Evolutionary conservation across 2,329 filamentous ascomycete species (phyloP), one percentile per base, ranked within the genome.

Genomic region (Monilinia fructicola): DNA sequence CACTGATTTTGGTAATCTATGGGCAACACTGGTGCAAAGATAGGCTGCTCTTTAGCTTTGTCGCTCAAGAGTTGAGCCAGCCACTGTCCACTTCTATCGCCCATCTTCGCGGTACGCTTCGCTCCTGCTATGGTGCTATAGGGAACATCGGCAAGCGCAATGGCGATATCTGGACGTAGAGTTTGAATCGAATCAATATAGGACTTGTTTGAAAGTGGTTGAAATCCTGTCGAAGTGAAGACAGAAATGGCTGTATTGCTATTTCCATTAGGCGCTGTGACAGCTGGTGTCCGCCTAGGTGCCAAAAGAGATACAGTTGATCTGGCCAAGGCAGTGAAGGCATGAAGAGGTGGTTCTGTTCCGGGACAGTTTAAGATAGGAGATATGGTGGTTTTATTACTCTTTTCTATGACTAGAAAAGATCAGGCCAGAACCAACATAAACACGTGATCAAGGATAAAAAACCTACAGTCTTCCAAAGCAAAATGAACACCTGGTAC

Each of bases 191-290:
- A 87, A 7, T 85, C 80, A 44, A 84, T 81, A 78, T 95, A 98
- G 64, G 90, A 86, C 9, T 85, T 81, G 0, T 87, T 85, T 42
- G 85, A 84, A 44, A 98, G 80, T 66, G 85, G 83, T 69, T 87
- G 85, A 78, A 96, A 97, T 40, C 95, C 95, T 0, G 92, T 91
- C 0, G 93, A 94, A 2, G 95, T 97, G 75, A 91, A 88, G 58
- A 98, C 84, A 23, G 90, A 87, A 53, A 98, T 82, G 56, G 87
- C 84, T 50, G 85, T 85, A 69, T 89, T 85, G 11, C 87, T 88
- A 76, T 95, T 93, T 26, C 86, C 85, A 70, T 87, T 81, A 0
- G 91, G 90, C 9, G 89, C 87, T 11, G 84, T 78, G 26, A 97
- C 88, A 0, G 92, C 87, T 1, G 93, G 91, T 59, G 89, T 86